Base-by-base conservation (phyloP, 179 eudicot genomes). In the Amaranthus tricolor region DNA sequence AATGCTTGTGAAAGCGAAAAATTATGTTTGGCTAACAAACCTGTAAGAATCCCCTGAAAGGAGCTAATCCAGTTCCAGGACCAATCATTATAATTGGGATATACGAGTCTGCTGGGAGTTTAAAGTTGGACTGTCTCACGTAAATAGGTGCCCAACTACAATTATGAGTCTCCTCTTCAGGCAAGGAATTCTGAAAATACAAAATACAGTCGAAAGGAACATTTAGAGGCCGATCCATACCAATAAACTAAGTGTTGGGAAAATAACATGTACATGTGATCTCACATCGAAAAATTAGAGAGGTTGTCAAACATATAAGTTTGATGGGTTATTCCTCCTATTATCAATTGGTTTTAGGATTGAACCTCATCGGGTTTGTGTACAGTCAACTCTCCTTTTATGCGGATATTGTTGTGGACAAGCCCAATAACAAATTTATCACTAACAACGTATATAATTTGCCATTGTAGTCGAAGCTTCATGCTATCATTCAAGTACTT, bases 61-160 rank as follows among this genome's bases (percentile, higher is more conserved):
- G 99, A 66, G 99, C 99, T 84, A 95, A 86, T 15, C 99, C 99
- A 45, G 99, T 95, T 54, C 99, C 99, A 44, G 99, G 99, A 31
- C 99, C 99, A 51, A 95, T 88, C 99, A 95, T 93, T 74, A 95
- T 86, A 70, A 95, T 73, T 40, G 99, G 99, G 71, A 91, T 80
- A 61, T 85, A 78, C 48, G 88, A 66, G 80, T 95, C 99, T 49
- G 86, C 62, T 19, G 99, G 99, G 76, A 95, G 94, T 72, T 73
- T 93, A 78, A 95, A 95, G 86, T 91, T 95, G 52, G 99, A 95
- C 78, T 86, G 90, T 82, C 97, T 83, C 74, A 95, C 95, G 78
- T 82, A 95, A 62, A 93, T 86, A 56, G 97, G 97, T 13, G 99
- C 97, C 88, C 88, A 87, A 76, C 91, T 88, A 84, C 90, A 89